These are phyloP conservation scores for Talaromyces liani DNA, from an alignment of 495 filamentous ascomycete genomes.

Conservation along the genomic window DNA sequence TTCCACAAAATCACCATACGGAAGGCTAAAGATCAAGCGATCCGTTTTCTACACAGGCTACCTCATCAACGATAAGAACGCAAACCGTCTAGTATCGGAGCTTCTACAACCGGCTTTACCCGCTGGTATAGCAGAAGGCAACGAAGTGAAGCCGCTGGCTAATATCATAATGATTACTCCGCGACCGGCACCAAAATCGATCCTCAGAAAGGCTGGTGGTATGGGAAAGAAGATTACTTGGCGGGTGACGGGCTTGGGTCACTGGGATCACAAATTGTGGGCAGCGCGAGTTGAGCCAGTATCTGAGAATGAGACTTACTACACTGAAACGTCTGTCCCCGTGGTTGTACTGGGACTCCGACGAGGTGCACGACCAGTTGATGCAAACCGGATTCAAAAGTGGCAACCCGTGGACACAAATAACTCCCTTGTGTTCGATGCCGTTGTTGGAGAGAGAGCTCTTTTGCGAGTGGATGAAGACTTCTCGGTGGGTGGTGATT, in stretches of 20 bases:
- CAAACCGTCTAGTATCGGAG: slow-evolving; percentile 59
- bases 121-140: slow-evolving; percentile 36
- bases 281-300: slow-evolving; percentile 72
- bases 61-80: slow-evolving; percentile 63
- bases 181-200: slow-evolving; percentile 54
- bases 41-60: slow-evolving; percentile 94
- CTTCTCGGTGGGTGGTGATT: slow-evolving; percentile 43
- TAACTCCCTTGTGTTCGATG: slow-evolving; percentile 63
- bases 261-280: slow-evolving; percentile 76
- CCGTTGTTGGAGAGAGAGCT: slow-evolving; percentile 78
- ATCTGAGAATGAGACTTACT: slow-evolving; percentile 51
- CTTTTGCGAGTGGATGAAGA: slow-evolving; percentile 74
- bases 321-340: slow-evolving; percentile 68
- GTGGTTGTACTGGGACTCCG: slow-evolving; percentile 70
- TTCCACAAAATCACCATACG: slow-evolving; percentile 22
- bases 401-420: slow-evolving; percentile 74
- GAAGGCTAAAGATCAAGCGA: slow-evolving; percentile 65
- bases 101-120: slow-evolving; percentile 49
- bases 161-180: slow-evolving; percentile 88
- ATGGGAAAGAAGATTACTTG: slow-evolving; percentile 74
- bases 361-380: slow-evolving; percentile 64
- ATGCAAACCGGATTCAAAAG: slow-evolving; percentile 73
- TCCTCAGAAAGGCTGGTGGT: slow-evolving; percentile 77
- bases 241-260: slow-evolving; percentile 69
- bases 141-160: slow-evolving; percentile 74